Evolutionary conservation across 2,329 filamentous ascomycete genomes (phyloP), one percentile per base, ranked within the genome.

Genomic region (Aspergillus novoparasiticus): DNA sequence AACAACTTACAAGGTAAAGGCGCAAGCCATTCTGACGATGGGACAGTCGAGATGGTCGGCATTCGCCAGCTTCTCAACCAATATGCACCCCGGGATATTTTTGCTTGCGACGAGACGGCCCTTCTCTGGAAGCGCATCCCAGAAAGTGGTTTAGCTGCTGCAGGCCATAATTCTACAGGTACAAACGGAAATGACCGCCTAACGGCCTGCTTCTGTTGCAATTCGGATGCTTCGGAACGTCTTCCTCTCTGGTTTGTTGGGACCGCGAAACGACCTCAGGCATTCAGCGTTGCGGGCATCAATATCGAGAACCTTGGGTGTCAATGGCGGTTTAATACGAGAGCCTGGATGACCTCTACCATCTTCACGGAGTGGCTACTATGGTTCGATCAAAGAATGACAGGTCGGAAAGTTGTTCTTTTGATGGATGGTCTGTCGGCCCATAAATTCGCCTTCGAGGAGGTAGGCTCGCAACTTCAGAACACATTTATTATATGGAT

Each of bases 401-500:
- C 32, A 45, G 36, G 36, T 16, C 54, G 54, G 23, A 57, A 57
- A 8, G 54, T 57, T 39, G 54, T 36, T 30, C 36, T 57, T 39
- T 19, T 57, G 19, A 21, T 57, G 19, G 54, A 57, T 19, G 30
- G 28, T 26, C 28, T 43, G 2, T 43, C 54, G 2, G 54, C 54
- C 16, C 54, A 57, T 28, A 21, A 57, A 23, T 9, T 36, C 6
- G 32, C 54, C 30, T 32, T 10, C 28, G 34, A 30, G 12, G 19
- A 28, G 11, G 10, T 12, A 4, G 9, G 16, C 6, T 16, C 9
- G 14, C 32, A 57, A 28, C 32, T 57, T 1, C 54, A 57, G 39
- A 57, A 57, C 43, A 57, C 54, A 8, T 16, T 26, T 6, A 39
- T 57, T 45, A n/a, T 57, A 26, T 57, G 54, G 54, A 36, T 57